Evolutionary conservation across 352 stramenopile species (phyloP).

Genomic region (Globisporangium irregulare): DNA sequence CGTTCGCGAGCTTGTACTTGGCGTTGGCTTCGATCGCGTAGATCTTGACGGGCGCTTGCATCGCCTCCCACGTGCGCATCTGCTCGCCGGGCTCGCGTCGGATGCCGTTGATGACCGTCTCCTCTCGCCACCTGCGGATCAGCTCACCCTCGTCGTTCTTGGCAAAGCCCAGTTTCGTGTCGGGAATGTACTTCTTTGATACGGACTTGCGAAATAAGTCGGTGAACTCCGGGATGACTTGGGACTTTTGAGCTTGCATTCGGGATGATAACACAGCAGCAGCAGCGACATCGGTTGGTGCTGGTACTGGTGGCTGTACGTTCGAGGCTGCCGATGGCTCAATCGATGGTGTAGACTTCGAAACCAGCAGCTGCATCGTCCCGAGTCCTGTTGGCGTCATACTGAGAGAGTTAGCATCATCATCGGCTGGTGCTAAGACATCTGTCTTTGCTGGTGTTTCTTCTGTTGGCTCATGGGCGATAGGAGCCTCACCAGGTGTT

Average conservation of each 20-base stretch:
- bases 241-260: neutral
- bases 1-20: conserved; percentile 42
- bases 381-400: conserved; percentile 5
- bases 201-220: conserved; percentile 68
- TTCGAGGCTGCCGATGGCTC: neutral
- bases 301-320: neutral
- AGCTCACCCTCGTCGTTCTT: conserved; percentile 46
- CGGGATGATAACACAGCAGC: neutral
- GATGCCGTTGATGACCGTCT: conserved; percentile 45
- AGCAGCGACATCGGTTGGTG: neutral
- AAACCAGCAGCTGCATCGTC: neutral
- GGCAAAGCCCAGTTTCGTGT: conserved; percentile 60
- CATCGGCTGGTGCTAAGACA: neutral
- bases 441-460: neutral
- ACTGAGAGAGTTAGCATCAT: neutral
- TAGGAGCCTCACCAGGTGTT: neutral
- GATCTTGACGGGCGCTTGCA: conserved; percentile 53
- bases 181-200: conserved; percentile 31
- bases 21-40: conserved; percentile 61
- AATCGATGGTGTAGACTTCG: neutral
- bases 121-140: conserved; percentile 60
- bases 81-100: conserved; percentile 28
- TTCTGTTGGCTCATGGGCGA: neutral
- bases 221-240: conserved; percentile 64
- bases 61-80: conserved; percentile 65